Base-by-base conservation (phyloP, 106 monocot species). In the Allium cepa region DNA sequence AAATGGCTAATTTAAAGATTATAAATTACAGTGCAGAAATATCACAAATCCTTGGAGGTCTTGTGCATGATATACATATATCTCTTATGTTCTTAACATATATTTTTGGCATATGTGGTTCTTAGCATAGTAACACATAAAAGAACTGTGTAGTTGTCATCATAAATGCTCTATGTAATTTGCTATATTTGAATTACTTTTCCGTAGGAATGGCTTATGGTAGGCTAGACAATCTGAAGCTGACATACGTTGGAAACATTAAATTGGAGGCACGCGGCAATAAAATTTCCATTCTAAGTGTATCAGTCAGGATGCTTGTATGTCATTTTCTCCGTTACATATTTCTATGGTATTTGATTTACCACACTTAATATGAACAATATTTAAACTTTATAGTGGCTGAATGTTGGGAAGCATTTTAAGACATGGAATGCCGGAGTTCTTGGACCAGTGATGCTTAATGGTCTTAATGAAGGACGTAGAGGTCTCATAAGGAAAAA, bases 401-500 rank as follows among this genome's bases (percentile, higher is more conserved):
- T 51, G 85, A 85, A 85, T 63, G 72, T 78, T 0, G 85, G 85
- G 67, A 50, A 67, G 53, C 67, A 67, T 67, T 67, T 67, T 67
- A 50, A 67, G 67, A 67, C 67, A 67, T 67, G 67, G 67, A 67
- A 67, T 27, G 67, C 67, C 53, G 67, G 67, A 28, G 53, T 67
- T 15, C 51, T 85, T 65, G 85, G 85, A 50, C 85, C 85, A 11
- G 81, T 85, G 15, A 62, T 60, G 49, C 72, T 85, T 62, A 78
- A 78, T 70, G 85, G 85, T 57, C 78, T 85, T 8, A 81, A 85
- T 59, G 85, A 85, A 56, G 85, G 85, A 11, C 72, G 70, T 70
- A 75, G 78, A 75, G 85, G 81, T 36, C 85, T 85, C 16, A 81
- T 81, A 8, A 75, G 85, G 85, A 81, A 85, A 50, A 81, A 81